A percentile compares a stretch with the other conserved stretches of the same genome.
Conservation (phyloP, 306 rosid species). For the Citrullus mucosospermus region DNA sequence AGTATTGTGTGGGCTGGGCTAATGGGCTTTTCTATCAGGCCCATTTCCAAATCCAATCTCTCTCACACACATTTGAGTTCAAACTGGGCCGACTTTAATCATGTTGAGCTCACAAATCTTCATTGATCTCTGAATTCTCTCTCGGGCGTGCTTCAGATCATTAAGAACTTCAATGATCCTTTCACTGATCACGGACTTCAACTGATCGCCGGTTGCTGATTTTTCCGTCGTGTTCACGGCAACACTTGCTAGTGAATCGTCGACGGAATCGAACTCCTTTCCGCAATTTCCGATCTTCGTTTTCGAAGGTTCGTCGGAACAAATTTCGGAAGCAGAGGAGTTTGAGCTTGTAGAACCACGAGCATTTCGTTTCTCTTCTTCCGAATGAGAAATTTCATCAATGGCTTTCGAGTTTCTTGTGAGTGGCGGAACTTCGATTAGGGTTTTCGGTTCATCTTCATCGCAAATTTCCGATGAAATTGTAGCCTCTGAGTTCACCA, state of each 20-base stretch:
- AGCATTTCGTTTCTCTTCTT: neutral
- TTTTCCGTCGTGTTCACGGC: neutral
- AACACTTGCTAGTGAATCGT: neutral
- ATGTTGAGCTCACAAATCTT: neutral
- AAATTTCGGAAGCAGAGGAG: neutral
- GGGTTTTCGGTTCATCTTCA: conserved; percentile 16
- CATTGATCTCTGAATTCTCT: neutral
- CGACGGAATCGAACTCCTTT: neutral
- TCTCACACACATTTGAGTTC: neutral
- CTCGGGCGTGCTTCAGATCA: neutral
- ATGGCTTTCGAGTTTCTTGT: neutral
- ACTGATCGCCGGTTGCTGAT: neutral
- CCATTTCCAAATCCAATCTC: neutral
- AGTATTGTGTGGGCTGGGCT: neutral
- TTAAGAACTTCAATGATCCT: neutral
- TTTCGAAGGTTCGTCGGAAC: conserved; percentile 18
- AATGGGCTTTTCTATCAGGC: neutral
- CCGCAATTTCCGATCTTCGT: conserved; percentile 23
- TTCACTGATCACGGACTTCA: neutral
- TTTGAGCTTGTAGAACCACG: neutral
- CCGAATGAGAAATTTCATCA: conserved; percentile 6
- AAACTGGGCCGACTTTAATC: neutral
- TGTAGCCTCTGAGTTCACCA: conserved; percentile 27
- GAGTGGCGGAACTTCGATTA: conserved; percentile 5
- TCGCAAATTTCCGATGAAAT: conserved; percentile 34